A percentile compares a stretch with the other conserved stretches of the same genome.
phyloP scores from a whole-genome alignment of 2,329 filamentous ascomycete genomes.

The Cytospora paraplurivora region DNA sequence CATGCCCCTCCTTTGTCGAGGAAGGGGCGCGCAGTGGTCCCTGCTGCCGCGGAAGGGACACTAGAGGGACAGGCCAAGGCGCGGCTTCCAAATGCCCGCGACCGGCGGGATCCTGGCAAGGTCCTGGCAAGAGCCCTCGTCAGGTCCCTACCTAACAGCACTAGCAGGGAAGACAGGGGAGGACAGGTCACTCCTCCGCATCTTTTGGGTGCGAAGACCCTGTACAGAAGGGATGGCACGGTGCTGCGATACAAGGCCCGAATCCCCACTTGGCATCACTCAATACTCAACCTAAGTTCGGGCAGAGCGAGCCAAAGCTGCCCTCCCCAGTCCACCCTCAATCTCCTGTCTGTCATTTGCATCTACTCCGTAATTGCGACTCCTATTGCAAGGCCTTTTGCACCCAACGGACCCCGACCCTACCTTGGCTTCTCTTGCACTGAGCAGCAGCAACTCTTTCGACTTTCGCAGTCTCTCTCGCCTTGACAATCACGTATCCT shows the following conservation, averaged over 20 bases:
- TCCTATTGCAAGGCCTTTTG: slow-evolving; percentile 9
- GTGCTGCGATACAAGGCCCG: slow-evolving; percentile 16
- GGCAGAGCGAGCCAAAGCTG: slow-evolving; percentile 29
- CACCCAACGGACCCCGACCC: background rate
- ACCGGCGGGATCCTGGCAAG: slow-evolving; percentile 8
- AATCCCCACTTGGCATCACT: slow-evolving; percentile 18
- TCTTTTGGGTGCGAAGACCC: slow-evolving; percentile 1
- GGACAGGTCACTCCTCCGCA: background rate
- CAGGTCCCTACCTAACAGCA: background rate
- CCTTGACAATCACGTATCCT: background rate
- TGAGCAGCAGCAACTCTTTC: background rate
- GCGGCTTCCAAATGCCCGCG: slow-evolving; percentile 16
- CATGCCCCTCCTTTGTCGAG: slow-evolving; percentile 4
- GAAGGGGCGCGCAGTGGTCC: slow-evolving; percentile 19
- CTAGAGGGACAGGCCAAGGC: slow-evolving; percentile 13
- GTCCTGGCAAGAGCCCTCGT: background rate
- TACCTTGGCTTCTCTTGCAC: slow-evolving; percentile 9
- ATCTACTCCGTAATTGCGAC: slow-evolving; percentile 24
- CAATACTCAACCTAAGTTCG: slow-evolving; percentile 24
- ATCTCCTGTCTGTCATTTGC: slow-evolving; percentile 29
- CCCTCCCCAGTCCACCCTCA: slow-evolving; percentile 27
- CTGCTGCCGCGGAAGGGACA: slow-evolving; percentile 25
- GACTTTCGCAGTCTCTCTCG: slow-evolving; percentile 1
- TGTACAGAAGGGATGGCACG: slow-evolving; percentile 7
- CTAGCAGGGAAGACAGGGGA: too few relatives aligned